Percentiles rank a stretch among this genome's conserved stretches.
Evolutionary conservation across 2,329 filamentous ascomycete genomes (phyloP).

Genomic region (Aspergillus quadricinctus): DNA sequence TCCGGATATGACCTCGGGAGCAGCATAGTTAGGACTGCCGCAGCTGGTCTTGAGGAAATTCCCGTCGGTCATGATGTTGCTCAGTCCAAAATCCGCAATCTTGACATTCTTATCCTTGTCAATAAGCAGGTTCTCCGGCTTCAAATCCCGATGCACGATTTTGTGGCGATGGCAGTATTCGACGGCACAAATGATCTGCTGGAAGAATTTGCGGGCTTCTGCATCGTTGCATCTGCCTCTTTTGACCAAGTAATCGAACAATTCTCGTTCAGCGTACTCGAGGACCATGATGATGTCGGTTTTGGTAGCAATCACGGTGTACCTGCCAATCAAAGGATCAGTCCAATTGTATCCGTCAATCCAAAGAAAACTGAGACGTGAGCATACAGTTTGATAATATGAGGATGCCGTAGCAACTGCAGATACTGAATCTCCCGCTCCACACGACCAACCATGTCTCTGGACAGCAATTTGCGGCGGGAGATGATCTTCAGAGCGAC

Average conservation of each 20-base stretch:
- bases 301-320: conserved; percentile 92
- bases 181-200: conserved; percentile 97
- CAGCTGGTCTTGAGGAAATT: conserved; percentile 99
- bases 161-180: conserved; percentile 99
- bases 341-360: conserved; percentile 5
- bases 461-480: conserved; percentile 88
- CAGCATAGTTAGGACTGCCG: conserved; percentile 96
- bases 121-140: conserved; percentile 92
- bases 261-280: conserved; percentile 91
- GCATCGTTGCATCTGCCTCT: conserved; percentile 87
- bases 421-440: conserved; percentile 98
- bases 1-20: conserved; percentile 94
- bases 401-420: conserved; percentile 88
- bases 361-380: not conserved
- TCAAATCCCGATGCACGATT: conserved; percentile 95
- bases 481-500: conserved; percentile 98
- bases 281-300: conserved; percentile 98
- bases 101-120: conserved; percentile 97
- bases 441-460: conserved; percentile 96
- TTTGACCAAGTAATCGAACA: conserved; percentile 97
- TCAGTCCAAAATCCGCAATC: conserved; percentile 96
- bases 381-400: conserved; percentile 94
- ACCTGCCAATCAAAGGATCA: conserved; percentile 49
- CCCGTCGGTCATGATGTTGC: conserved; percentile 99
- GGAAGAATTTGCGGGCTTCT: conserved; percentile 95